phyloP scores from a whole-genome alignment of 208 protist genomes.

The Polymyxa betae region DNA sequence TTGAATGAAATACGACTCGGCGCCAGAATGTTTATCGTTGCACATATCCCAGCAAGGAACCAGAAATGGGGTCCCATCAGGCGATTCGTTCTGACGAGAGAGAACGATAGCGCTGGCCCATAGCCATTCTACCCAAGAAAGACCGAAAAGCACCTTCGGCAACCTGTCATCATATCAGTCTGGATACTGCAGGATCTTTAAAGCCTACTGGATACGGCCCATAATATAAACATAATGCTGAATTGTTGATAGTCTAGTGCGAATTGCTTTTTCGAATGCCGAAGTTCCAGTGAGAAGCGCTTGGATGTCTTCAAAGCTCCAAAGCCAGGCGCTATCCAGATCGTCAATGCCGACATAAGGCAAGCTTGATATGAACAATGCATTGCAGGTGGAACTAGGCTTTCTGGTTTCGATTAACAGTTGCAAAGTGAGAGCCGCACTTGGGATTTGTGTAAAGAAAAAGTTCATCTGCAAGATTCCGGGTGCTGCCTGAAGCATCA shows the following conservation, averaged over 20 bases:
- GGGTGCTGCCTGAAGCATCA: neutral
- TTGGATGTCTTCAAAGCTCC: neutral
- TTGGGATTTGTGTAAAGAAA: neutral
- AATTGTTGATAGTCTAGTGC: neutral
- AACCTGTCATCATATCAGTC: neutral
- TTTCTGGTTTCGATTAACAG: neutral
- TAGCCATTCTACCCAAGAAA: conserved; percentile 20
- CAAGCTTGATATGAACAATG: neutral
- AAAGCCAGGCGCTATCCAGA: neutral
- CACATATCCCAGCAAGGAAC: conserved; percentile 37
- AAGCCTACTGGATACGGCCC: neutral
- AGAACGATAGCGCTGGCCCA: conserved; percentile 50
- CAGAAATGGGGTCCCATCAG: neutral
- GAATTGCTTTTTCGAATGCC: neutral
- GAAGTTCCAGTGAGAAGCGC: neutral
- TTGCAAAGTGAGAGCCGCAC: conserved; percentile 20
- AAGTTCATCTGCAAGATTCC: neutral
- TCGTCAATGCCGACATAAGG: neutral
- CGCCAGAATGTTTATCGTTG: neutral
- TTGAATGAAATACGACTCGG: neutral
- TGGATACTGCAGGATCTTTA: neutral
- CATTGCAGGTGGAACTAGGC: too few species aligned
- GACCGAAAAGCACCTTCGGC: neutral
- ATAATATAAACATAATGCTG: conserved; percentile 51
- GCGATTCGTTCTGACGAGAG: neutral